Base-by-base conservation (phyloP, 2,329 filamentous ascomycete species). In the Aspergillus felis region DNA sequence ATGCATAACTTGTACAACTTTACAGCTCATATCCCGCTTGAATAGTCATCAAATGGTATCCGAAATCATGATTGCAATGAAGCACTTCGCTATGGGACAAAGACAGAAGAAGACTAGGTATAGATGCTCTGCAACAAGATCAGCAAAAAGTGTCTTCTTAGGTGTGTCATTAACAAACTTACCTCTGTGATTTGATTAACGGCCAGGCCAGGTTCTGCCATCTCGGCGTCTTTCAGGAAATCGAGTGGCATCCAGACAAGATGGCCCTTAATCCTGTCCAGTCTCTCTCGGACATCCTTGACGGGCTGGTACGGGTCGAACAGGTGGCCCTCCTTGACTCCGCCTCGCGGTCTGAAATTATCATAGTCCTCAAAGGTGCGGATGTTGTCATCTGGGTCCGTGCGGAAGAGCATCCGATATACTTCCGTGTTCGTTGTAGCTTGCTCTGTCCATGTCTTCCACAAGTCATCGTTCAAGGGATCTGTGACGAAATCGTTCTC, bases 241-340 rank as follows among this genome's bases (percentile, higher is more conserved):
- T 92, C 85, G 67, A 97, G 74, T n/a, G 92, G 92, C 87, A 96
- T 93, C 90, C 91, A 95, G 6, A 97, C 93, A 44, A 97, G 74
- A 78, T 97, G 93, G 0, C 93, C 93, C 76, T 86, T 87, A 64
- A 97, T 85, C 68, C 88, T 82, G 66, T 91, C 87, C 51, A 97
- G 78, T 73, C 93, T 91, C 63, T 82, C 73, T 17, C 90, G 83
- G 6, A 94, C 86, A 55, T 95, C 87, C 25, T 87, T 80, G 0
- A 86, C 83, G 0, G 89, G 88, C 72, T 89, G 82, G 74, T 88
- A 91, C 57, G 84, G 84, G 71, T 95, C 91, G 67, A 90, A 96
- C 58, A 97, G 81, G 74, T 97, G 94, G 0, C 94, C 93, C 3
- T 91, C 78, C 73, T 91, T 94, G 60, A 89, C 83, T 4, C 87